These are phyloP conservation scores for Leishmania arabica DNA, from an alignment of 208 protist species.

Conservation along the genomic window DNA sequence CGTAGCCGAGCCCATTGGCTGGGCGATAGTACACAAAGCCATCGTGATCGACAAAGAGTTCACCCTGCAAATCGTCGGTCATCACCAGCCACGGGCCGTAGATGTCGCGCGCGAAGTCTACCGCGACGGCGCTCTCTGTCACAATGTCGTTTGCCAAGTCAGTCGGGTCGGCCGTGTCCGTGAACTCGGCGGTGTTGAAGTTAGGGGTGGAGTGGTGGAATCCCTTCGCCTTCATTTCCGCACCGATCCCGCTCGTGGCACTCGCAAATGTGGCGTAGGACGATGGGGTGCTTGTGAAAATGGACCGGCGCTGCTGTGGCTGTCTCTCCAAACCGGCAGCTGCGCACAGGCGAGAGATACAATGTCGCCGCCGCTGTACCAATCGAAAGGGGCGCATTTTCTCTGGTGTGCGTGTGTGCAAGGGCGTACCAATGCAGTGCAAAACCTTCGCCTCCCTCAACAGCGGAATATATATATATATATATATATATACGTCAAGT, in stretches of 20 bases:
- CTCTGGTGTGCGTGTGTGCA: neutral
- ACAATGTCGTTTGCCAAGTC: conserved; percentile 56
- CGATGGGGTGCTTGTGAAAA: neutral
- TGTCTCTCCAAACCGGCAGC: too few species aligned
- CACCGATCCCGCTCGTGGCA: conserved; percentile 3
- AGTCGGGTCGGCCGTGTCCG: conserved; percentile 15
- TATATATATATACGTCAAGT: neutral
- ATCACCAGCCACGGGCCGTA: conserved; percentile 90
- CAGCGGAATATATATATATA: neutral
- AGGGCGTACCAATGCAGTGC: neutral
- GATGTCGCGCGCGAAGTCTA: conserved; percentile 70
- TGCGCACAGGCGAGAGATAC: neutral
- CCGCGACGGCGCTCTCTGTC: conserved; percentile 49
- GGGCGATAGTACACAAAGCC: conserved; percentile 84
- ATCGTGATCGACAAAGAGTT: conserved; percentile 90
- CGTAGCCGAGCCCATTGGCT: conserved; percentile 85
- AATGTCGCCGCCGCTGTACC: neutral
- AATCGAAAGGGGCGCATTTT: conserved; percentile 1
- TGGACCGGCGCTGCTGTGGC: neutral
- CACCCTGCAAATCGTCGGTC: conserved; percentile 83
- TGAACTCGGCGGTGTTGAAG: conserved; percentile 54
- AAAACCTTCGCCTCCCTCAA: neutral
- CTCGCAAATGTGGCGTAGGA: neutral
- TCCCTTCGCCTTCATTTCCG: conserved; percentile 44
- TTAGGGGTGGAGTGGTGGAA: conserved; percentile 76